Conservation (phyloP, 352 stramenopile species). For the Albugo laibachii region DNA sequence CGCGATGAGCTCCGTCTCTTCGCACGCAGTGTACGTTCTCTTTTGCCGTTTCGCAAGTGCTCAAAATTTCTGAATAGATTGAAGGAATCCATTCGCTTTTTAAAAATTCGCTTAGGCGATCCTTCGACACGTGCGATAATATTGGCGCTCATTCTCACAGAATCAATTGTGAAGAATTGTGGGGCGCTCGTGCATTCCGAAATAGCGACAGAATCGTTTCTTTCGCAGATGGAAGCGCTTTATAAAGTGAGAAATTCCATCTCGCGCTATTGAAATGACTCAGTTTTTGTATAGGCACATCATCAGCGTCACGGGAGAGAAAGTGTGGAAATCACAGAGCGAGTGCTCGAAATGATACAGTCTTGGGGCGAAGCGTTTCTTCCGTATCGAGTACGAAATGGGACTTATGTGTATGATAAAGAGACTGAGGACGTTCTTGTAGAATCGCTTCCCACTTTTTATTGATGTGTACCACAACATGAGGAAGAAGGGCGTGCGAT, state of each 20-base stretch:
- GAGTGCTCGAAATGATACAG: conserved; percentile 55
- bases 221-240: conserved; percentile 48
- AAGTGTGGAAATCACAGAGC: conserved; percentile 49
- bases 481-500: conserved; percentile 52
- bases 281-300: conserved; percentile 14
- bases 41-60: not conserved
- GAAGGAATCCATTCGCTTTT: conserved; percentile 50
- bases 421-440: not conserved
- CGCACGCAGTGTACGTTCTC: not conserved
- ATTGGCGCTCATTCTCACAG: conserved; percentile 35
- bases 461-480: conserved; percentile 74
- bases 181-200: conserved; percentile 41
- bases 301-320: conserved; percentile 39
- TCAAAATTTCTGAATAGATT: conserved; percentile 12
- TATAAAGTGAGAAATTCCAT: conserved; percentile 19
- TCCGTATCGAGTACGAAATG: conserved; percentile 16
- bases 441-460: conserved; percentile 58
- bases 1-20: conserved; percentile 21
- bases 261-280: not conserved
- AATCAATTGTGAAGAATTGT: conserved; percentile 65
- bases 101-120: conserved; percentile 45
- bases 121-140: conserved; percentile 41
- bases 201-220: conserved; percentile 44
- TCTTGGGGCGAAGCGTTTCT: conserved; percentile 70
- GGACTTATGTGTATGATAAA: not conserved